These are phyloP conservation scores for Rhynchospora pubera DNA, from an alignment of 176 grass and related monocot species.

Conservation along the genomic window DNA sequence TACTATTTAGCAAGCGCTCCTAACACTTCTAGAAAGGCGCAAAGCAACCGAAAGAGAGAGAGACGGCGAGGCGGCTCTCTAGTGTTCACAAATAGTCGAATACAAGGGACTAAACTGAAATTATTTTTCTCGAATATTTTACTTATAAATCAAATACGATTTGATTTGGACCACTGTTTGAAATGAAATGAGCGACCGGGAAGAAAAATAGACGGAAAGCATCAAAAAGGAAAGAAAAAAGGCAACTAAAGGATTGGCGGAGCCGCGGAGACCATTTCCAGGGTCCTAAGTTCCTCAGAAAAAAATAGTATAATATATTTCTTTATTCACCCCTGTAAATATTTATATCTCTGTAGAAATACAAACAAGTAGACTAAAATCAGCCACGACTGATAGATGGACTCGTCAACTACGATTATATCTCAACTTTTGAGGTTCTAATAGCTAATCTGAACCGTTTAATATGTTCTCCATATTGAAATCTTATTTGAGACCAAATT, in stretches of 20 bases:
- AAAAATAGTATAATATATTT: background rate
- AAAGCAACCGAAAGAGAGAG: constrained; percentile 18
- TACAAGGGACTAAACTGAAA: constrained; percentile 3
- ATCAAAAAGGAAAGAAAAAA: background rate
- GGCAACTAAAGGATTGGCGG: background rate
- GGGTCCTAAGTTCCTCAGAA: background rate
- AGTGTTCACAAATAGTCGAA: background rate
- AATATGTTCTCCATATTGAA: no score
- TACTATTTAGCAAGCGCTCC: background rate
- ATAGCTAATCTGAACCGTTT: no score
- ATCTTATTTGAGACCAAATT: no score
- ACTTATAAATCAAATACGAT: background rate
- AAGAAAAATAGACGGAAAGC: background rate
- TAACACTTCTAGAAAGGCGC: constrained; percentile 19
- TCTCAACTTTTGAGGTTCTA: no score
- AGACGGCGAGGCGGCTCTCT: background rate
- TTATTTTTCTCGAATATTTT: background rate
- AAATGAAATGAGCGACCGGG: background rate
- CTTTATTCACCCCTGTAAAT: background rate
- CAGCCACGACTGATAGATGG: no score
- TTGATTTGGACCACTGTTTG: constrained; percentile 4
- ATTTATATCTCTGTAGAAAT: no score
- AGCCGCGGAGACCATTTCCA: background rate
- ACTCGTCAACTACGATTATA: no score
- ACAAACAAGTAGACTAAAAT: no score